Evolutionary conservation across 2,329 filamentous ascomycete genomes (phyloP).

Genomic region (Huntiella moniliformis): DNA sequence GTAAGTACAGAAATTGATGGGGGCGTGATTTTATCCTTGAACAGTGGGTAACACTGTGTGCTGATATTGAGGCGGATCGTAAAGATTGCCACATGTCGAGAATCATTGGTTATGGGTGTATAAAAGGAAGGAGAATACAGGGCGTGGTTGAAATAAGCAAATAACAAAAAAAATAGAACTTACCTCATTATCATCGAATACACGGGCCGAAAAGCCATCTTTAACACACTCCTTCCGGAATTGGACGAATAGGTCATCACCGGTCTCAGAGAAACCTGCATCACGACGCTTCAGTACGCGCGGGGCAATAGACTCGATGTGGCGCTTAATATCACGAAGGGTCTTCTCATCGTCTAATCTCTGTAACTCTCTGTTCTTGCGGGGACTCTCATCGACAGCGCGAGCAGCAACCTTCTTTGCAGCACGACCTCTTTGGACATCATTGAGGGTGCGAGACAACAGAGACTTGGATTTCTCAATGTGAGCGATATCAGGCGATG

Average conservation of each 20-base stretch:
- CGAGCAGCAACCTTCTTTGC: slow-evolving; percentile 20
- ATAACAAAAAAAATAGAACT: slow-evolving; percentile 11
- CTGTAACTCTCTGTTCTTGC: slow-evolving; percentile 28
- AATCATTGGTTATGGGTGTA: no score
- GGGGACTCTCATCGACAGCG: slow-evolving; percentile 21
- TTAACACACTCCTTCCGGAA: slow-evolving; percentile 38
- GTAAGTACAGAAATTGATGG: background rate
- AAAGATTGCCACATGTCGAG: no score
- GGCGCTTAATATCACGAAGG: slow-evolving; percentile 5
- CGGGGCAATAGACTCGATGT: slow-evolving; percentile 35
- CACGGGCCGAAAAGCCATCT: slow-evolving; percentile 36
- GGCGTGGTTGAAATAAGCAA: no score
- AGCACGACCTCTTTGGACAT: slow-evolving; percentile 33
- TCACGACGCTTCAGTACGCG: slow-evolving; percentile 28
- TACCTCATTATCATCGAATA: slow-evolving; percentile 34
- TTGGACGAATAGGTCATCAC: slow-evolving; percentile 37
- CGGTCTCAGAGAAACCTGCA: slow-evolving; percentile 23
- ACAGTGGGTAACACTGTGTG: background rate
- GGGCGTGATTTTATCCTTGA: background rate
- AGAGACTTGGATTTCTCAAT: slow-evolving; percentile 33
- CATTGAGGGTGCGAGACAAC: slow-evolving; percentile 38
- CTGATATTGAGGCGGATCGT: no score
- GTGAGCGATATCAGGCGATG: slow-evolving; percentile 23
- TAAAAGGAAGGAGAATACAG: no score
- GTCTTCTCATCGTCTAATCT: slow-evolving; percentile 1